Evolutionary conservation across 2,329 filamentous ascomycete species (phyloP).

Genomic region (Acephala macrosclerotiorum): DNA sequence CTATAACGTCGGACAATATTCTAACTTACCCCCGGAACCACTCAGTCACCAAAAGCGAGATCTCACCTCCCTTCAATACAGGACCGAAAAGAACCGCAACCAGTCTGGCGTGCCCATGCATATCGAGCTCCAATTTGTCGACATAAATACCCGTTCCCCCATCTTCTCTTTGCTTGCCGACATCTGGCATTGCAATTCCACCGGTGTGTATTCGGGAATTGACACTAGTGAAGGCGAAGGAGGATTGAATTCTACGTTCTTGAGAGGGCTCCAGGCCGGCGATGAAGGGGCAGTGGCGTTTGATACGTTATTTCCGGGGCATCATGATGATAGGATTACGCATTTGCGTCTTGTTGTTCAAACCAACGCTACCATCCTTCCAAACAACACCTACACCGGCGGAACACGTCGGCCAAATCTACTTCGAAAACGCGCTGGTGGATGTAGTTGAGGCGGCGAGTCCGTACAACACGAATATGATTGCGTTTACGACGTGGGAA

Average conservation of each 20-base stretch:
- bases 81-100: conserved; percentile 20
- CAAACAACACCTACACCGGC: conserved; percentile 58
- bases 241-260: conserved; percentile 52
- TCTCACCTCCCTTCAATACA: conserved; percentile 9
- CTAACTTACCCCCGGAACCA: background rate
- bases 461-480: conserved; percentile 57
- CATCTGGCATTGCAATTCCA: conserved; percentile 53
- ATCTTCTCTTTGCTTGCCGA: conserved; percentile 56
- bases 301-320: conserved; percentile 52
- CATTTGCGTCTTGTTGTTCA: conserved; percentile 51
- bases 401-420: conserved; percentile 58
- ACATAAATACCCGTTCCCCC: conserved; percentile 59
- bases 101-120: conserved; percentile 56
- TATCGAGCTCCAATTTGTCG: conserved; percentile 61
- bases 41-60: conserved; percentile 8
- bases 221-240: conserved; percentile 40
- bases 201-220: conserved; percentile 57
- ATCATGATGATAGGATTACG: conserved; percentile 52
- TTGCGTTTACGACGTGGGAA: conserved; percentile 55
- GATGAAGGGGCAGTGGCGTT: conserved; percentile 52
- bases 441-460: conserved; percentile 54
- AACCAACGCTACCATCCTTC: conserved; percentile 22
- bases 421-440: conserved; percentile 68
- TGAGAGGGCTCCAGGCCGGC: conserved; percentile 51
- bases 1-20: background rate